Percentiles rank a stretch among this genome's conserved stretches.
These are phyloP conservation scores for Hypoxylon sp. DNA, from an alignment of 2,329 filamentous ascomycete genomes.

Conservation along the genomic window DNA sequence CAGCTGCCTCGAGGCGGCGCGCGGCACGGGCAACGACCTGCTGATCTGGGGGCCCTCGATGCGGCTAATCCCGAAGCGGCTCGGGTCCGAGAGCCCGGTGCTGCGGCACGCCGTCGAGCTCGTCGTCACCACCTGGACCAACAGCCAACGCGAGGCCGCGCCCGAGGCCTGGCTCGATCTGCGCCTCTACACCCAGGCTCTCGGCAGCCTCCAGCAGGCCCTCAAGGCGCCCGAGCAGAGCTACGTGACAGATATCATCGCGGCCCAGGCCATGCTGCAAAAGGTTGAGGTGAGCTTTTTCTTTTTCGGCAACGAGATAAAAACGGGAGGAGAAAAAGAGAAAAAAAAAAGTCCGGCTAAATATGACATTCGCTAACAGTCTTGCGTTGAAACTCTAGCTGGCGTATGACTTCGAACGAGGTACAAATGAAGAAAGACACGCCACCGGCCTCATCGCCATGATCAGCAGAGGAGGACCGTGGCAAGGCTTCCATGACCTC, in stretches of 20 bases:
- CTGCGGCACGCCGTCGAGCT: constrained; percentile 39
- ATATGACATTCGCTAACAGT: constrained; percentile 9
- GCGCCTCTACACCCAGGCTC: constrained; percentile 37
- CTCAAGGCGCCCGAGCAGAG: constrained; percentile 34
- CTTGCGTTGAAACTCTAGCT: constrained; percentile 26
- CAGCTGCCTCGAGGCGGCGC: constrained; percentile 34
- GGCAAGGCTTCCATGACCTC: constrained; percentile 38
- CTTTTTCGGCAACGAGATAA: not conserved
- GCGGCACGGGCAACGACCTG: constrained; percentile 40
- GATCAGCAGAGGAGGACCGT: constrained; percentile 36
- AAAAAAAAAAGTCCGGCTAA: too few relatives aligned
- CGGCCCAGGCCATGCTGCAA: constrained; percentile 41
- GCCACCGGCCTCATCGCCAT: constrained; percentile 42
- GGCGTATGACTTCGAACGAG: constrained; percentile 40
- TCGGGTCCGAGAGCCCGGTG: constrained; percentile 32
- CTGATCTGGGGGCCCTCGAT: constrained; percentile 41
- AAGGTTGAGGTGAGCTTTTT: constrained; percentile 44
- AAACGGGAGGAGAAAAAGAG: too few relatives aligned
- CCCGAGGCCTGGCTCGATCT: constrained; percentile 40
- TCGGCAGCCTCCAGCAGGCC: constrained; percentile 40
- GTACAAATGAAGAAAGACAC: constrained; percentile 42
- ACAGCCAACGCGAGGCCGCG: constrained; percentile 35
- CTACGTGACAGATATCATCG: constrained; percentile 35
- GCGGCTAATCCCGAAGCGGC: constrained; percentile 37
- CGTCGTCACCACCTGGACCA: constrained; percentile 38